Conservation (phyloP, 2,329 filamentous ascomycete genomes). For the Fonsecaea multimorphosa region DNA sequence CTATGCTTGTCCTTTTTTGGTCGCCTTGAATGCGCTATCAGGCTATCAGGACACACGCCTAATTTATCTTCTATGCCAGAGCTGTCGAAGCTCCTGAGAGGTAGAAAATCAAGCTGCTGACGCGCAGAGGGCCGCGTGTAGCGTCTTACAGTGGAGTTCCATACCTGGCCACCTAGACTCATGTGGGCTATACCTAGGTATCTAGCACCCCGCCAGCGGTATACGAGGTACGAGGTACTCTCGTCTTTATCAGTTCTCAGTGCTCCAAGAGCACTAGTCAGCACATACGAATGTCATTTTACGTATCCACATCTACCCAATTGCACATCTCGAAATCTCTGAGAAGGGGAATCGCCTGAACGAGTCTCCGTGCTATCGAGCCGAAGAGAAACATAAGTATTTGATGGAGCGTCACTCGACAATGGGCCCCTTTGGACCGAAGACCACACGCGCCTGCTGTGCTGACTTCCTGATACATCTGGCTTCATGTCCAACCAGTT, state of each 20-base stretch:
- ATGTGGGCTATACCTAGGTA: neutral
- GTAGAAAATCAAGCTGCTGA: neutral
- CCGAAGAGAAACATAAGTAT: neutral
- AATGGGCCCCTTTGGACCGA: neutral
- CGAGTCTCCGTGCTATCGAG: neutral
- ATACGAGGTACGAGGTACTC: no score
- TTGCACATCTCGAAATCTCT: neutral
- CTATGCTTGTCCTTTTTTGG: neutral
- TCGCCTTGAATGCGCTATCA: neutral
- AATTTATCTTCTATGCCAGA: neutral
- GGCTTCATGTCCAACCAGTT: neutral
- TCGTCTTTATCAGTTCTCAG: neutral
- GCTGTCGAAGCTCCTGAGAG: neutral
- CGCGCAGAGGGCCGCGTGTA: neutral
- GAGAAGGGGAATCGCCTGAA: neutral
- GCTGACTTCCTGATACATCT: neutral
- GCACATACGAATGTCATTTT: neutral
- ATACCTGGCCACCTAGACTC: neutral
- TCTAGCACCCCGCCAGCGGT: neutral
- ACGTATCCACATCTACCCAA: neutral
- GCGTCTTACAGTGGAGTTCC: neutral
- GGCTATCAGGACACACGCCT: neutral
- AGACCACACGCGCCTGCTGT: neutral
- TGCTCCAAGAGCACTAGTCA: neutral
- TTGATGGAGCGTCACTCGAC: neutral